phyloP scores from a whole-genome alignment of 495 filamentous ascomycete species.

The Penicillium steckii region DNA sequence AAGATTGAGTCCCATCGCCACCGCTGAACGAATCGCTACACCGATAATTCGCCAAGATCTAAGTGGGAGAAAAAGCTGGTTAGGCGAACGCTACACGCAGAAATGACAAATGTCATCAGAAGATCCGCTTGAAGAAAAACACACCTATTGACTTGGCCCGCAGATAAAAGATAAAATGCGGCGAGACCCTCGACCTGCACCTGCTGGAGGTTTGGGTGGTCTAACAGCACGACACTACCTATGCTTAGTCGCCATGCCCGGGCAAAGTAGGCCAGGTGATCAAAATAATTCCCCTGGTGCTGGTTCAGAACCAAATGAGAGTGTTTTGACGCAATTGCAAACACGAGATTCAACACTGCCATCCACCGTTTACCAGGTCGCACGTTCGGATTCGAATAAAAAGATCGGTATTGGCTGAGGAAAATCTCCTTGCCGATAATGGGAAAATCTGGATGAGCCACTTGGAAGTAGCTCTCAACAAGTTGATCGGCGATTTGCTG shows the following conservation, averaged over 20 bases:
- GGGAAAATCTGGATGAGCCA: slow-evolving; percentile 58
- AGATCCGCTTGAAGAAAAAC: background rate
- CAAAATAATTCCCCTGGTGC: slow-evolving; percentile 35
- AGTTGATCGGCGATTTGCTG: slow-evolving; percentile 51
- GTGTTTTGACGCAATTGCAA: slow-evolving; percentile 59
- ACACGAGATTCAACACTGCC: slow-evolving; percentile 62
- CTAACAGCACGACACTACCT: slow-evolving; percentile 43
- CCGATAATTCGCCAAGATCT: slow-evolving; percentile 61
- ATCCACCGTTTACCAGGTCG: slow-evolving; percentile 52
- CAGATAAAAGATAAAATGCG: slow-evolving; percentile 57
- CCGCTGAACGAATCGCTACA: slow-evolving; percentile 56
- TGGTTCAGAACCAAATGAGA: slow-evolving; percentile 38
- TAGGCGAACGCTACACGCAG: background rate
- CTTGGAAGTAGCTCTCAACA: slow-evolving; percentile 53
- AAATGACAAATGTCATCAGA: background rate
- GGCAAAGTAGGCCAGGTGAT: slow-evolving; percentile 55
- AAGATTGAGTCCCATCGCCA: slow-evolving; percentile 60
- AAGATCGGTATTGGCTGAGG: slow-evolving; percentile 38
- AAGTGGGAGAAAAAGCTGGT: background rate
- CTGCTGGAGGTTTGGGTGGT: slow-evolving; percentile 57
- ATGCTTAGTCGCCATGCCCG: slow-evolving; percentile 57
- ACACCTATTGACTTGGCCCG: slow-evolving; percentile 60
- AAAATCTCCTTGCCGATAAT: slow-evolving; percentile 54
- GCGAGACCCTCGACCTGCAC: slow-evolving; percentile 57
- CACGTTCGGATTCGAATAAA: slow-evolving; percentile 32